These are phyloP conservation scores for Dactylis glomerata DNA, from an alignment of 176 grass and related monocot genomes.

Conservation along the genomic window DNA sequence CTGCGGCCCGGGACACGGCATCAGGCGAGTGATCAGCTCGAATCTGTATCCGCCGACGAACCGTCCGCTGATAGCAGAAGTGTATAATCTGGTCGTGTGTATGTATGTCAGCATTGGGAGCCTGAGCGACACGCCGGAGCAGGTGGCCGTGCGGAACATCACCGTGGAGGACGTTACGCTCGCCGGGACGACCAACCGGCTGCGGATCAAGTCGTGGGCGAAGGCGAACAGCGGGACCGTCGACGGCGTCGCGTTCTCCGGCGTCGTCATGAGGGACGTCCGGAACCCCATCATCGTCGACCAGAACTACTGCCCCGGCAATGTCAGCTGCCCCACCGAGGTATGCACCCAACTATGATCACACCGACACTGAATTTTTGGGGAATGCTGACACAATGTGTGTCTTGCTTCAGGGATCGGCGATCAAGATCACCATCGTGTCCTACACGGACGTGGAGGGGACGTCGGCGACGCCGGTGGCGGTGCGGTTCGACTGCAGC, in stretches of 20 bases:
- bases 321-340: slow-evolving; percentile 9
- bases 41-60: not conserved
- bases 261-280: slow-evolving; percentile 44
- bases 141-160: slow-evolving; percentile 47
- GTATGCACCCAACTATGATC: not conserved
- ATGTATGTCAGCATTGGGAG: slow-evolving; percentile 48
- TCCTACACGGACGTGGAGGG: slow-evolving; percentile 34
- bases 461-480: slow-evolving; percentile 44
- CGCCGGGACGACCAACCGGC: slow-evolving; percentile 38
- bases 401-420: slow-evolving; percentile 34
- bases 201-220: slow-evolving; percentile 61
- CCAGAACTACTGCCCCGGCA: slow-evolving; percentile 18
- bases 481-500: slow-evolving; percentile 60
- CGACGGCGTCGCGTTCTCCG: slow-evolving; percentile 23
- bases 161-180: slow-evolving; percentile 33
- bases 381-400: not conserved
- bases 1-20: slow-evolving; percentile 56
- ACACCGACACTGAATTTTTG: not conserved
- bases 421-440: slow-evolving; percentile 47
- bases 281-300: slow-evolving; percentile 49
- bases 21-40: slow-evolving; percentile 23
- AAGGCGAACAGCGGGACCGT: slow-evolving; percentile 40
- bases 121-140: slow-evolving; percentile 19
- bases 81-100: not conserved
- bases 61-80: not conserved